Evolutionary conservation across 2,329 filamentous ascomycete genomes (phyloP), one percentile per base, ranked within the genome.

Genomic region (Ramichloridium luteum): DNA sequence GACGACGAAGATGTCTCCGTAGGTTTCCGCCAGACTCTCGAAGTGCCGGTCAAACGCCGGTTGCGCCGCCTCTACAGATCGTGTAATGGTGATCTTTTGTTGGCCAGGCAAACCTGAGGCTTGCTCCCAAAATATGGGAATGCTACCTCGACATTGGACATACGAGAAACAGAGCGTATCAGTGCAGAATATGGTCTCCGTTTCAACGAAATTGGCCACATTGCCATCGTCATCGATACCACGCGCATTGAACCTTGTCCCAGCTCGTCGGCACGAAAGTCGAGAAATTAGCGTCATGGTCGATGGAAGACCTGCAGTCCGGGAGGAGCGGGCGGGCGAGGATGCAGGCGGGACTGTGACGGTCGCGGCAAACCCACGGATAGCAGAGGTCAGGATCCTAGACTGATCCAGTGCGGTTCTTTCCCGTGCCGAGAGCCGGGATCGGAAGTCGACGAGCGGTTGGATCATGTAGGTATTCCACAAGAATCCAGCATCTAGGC

Each of bases 401-500:
- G 85, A 93, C 3, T 70, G 67, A 61, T 98, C 90, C n/a, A 98
- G 68, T 4, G 75, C 76, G 38, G 74, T 69, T 44, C 78, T 79
- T 46, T 94, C 84, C 32, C 72, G 69, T 4, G 73, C 70, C 38
- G 83, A 71, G 28, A 98, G 67, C 12, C 82, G 73, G 16, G 80
- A 85, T 26, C 90, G 77, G 54, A 98, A 96, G 54, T 85, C 73
- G 16, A 94, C 77, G 32, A 98, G 67, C 4, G 90, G 86, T 42
- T 80, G 78, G 48, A 98, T 93, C 85, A 98, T 94, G 59, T 92
- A 94, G 3, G 84, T 92, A 53, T 98, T 98, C 90, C 90, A 98
- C 12, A 98, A 61, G 53, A 93, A 94, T 1, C 81, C 80, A 49
- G 85, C 80, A 55, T 98, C 85, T 39, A 96, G 76, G 49, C 83